Conservation (phyloP, 768 basidiomycete genomes). For the Psilocybe tampanensis region DNA sequence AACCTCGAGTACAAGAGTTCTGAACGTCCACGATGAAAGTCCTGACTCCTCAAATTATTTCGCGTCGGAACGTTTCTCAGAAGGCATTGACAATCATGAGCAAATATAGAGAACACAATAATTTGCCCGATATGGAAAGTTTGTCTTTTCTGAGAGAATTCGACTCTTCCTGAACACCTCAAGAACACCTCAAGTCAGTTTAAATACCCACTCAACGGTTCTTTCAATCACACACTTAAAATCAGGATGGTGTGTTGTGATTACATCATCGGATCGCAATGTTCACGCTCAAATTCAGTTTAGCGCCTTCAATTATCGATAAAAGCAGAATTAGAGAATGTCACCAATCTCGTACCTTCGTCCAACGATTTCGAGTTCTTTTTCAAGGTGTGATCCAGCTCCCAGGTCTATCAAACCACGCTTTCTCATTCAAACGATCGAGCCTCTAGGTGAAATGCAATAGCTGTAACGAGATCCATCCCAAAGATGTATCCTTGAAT, state of each 20-base stretch:
- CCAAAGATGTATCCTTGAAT: conserved; percentile 73
- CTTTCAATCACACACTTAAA: not conserved
- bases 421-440: not conserved
- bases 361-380: conserved; percentile 75
- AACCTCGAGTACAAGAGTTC: not conserved
- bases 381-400: conserved; percentile 60
- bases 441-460: conserved; percentile 71
- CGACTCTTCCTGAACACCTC: not conserved
- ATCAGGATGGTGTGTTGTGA: conserved; percentile 54
- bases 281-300: conserved; percentile 14
- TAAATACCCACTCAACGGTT: no score
- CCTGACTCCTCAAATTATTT: not conserved
- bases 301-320: conserved; percentile 68
- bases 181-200: no score
- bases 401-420: conserved; percentile 3
- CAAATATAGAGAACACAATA: conserved; percentile 15
- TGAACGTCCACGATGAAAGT: no score
- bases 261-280: not conserved
- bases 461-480: conserved; percentile 76
- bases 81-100: conserved; percentile 10
- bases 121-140: not conserved
- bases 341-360: conserved; percentile 70
- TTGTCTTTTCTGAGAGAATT: not conserved
- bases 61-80: conserved; percentile 1
- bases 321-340: conserved; percentile 80